These are phyloP conservation scores for Huntiella decipiens DNA, from an alignment of 2,329 filamentous ascomycete genomes.

Conservation along the genomic window DNA sequence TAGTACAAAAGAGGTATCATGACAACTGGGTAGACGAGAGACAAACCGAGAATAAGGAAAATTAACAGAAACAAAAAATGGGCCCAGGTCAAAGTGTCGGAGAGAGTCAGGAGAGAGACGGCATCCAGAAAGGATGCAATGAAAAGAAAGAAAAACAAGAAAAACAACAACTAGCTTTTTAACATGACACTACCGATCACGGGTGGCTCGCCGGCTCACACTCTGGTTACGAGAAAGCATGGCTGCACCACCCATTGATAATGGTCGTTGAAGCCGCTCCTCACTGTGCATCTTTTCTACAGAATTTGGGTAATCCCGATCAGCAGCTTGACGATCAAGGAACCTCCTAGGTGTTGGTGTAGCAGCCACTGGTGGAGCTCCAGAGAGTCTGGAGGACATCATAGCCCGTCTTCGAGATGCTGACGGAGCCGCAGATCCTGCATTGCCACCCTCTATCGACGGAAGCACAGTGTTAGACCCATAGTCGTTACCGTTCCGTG, in stretches of 20 bases:
- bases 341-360: conserved; percentile 7
- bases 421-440: conserved; percentile 22
- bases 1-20: conserved; percentile 10
- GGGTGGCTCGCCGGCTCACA: conserved; percentile 20
- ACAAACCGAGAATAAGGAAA: not conserved
- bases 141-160: not conserved
- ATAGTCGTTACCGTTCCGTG: conserved; percentile 21
- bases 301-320: conserved; percentile 11
- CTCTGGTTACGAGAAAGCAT: conserved; percentile 27
- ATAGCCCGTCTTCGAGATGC: conserved; percentile 32
- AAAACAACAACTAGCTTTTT: conserved; percentile 18
- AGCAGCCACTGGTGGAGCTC: conserved; percentile 7
- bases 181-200: conserved; percentile 1
- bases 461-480: not conserved
- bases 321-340: conserved; percentile 10
- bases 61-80: not conserved
- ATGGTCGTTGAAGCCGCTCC: conserved; percentile 25
- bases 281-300: conserved; percentile 21
- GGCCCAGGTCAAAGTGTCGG: not conserved
- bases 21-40: conserved; percentile 1
- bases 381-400: conserved; percentile 26
- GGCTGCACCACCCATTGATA: conserved; percentile 23
- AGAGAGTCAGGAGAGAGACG: not conserved
- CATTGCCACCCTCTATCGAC: conserved; percentile 16
- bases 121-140: not conserved